These are phyloP conservation scores for Talaromyces sp. DNA, from an alignment of 2,329 filamentous ascomycete genomes.

Conservation along the genomic window DNA sequence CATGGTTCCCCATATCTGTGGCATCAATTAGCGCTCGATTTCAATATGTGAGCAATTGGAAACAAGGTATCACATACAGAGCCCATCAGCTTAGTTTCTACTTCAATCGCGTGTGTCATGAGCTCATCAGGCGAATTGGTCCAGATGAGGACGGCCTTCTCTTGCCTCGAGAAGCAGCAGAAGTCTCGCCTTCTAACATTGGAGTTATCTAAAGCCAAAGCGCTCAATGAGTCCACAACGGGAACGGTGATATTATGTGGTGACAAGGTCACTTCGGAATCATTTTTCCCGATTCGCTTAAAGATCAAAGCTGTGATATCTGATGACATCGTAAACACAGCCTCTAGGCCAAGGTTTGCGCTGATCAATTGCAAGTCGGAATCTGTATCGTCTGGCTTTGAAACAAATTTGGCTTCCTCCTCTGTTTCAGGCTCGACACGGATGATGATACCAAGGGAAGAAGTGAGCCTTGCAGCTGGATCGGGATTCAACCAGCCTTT, in stretches of 20 bases:
- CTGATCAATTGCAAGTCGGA: conserved; percentile 10
- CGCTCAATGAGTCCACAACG: conserved; percentile 13
- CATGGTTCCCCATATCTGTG: conserved; percentile 14
- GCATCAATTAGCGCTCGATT: not conserved
- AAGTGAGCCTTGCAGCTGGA: conserved; percentile 12
- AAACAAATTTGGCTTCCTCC: conserved; percentile 11
- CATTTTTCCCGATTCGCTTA: conserved; percentile 13
- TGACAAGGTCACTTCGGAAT: conserved; percentile 14
- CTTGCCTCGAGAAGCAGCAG: conserved; percentile 15
- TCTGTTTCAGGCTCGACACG: conserved; percentile 5
- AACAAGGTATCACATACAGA: not conserved
- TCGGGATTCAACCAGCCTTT: conserved; percentile 15
- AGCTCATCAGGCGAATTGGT: conserved; percentile 14
- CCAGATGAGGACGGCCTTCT: conserved; percentile 15
- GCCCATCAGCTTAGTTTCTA: conserved; percentile 17
- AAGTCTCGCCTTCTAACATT: conserved; percentile 16
- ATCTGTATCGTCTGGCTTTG: conserved; percentile 10
- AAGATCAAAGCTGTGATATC: conserved; percentile 16
- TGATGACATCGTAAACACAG: conserved; percentile 15
- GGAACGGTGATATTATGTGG: conserved; percentile 16
- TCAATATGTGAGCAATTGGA: not conserved
- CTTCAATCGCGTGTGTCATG: conserved; percentile 12
- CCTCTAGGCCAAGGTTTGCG: conserved; percentile 5
- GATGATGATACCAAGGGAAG: conserved; percentile 8
- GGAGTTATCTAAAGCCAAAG: conserved; percentile 1